These are phyloP conservation scores for Scenedesmus sp. DNA, from an alignment of 163 green algal genomes.

Conservation along the genomic window DNA sequence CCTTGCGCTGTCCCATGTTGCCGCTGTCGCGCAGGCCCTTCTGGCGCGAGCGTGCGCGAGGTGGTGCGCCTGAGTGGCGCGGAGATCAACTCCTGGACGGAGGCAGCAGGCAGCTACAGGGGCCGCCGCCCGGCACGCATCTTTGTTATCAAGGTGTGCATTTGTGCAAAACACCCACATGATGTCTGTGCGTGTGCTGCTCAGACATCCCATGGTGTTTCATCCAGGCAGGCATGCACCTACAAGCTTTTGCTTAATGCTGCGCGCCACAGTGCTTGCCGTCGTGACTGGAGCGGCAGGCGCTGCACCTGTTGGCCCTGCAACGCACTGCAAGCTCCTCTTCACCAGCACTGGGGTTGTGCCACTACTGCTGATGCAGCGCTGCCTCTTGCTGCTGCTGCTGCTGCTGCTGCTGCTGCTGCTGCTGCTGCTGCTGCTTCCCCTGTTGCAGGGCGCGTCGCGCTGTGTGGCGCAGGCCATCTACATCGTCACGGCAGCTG, in stretches of 20 bases:
- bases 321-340: no score
- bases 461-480: slow-evolving; percentile 73
- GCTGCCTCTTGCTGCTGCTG: not conserved
- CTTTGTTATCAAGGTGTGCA: slow-evolving; percentile 72
- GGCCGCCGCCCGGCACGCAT: slow-evolving; percentile 62
- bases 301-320: no score
- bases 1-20: not conserved
- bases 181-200: no score
- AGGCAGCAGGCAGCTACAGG: slow-evolving; percentile 58
- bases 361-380: not conserved
- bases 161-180: no score
- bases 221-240: no score
- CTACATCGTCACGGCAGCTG: slow-evolving; percentile 81
- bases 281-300: no score
- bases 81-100: slow-evolving; percentile 91
- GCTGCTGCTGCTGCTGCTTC: not conserved
- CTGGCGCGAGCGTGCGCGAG: slow-evolving; percentile 82
- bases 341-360: not conserved
- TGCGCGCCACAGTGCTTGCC: no score
- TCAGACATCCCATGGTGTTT: no score
- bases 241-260: no score
- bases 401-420: not conserved
- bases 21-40: slow-evolving; percentile 61
- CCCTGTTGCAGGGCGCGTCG: slow-evolving; percentile 71
- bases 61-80: slow-evolving; percentile 81